Conservation (phyloP, 257 asterid genomes). For the Solanum bulbocastanum region DNA sequence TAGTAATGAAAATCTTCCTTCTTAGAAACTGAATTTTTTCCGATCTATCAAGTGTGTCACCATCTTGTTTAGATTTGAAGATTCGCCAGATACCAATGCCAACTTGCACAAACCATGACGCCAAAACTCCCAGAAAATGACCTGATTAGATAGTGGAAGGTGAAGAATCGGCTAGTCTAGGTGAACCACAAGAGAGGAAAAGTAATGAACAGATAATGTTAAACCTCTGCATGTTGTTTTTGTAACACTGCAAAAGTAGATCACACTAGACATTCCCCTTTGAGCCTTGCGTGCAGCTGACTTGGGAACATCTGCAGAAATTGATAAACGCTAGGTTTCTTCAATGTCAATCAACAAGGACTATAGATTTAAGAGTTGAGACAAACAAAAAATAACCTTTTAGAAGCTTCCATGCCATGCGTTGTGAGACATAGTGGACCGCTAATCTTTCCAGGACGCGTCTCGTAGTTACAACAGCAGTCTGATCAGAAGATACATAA, state of each 20-base stretch:
- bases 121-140: constrained; percentile 72
- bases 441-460: constrained; percentile 75
- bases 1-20: constrained; percentile 37
- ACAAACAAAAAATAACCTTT: constrained; percentile 23
- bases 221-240: constrained; percentile 71
- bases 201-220: neutral
- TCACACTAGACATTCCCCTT: constrained; percentile 47
- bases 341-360: neutral
- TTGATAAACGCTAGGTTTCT: neutral
- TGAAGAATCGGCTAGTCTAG: neutral
- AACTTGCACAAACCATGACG: constrained; percentile 80
- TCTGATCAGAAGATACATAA: constrained; percentile 23
- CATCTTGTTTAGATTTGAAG: constrained; percentile 24
- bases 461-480: constrained; percentile 69
- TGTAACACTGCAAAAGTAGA: constrained; percentile 46
- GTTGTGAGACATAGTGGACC: constrained; percentile 62
- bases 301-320: constrained; percentile 53
- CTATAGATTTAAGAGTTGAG: neutral
- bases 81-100: constrained; percentile 54
- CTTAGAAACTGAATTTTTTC: constrained; percentile 32
- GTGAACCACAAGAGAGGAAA: neutral
- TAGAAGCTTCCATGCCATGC: constrained; percentile 91
- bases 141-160: constrained; percentile 31
- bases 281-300: constrained; percentile 86
- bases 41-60: constrained; percentile 9